Conservation (phyloP, 306 rosid species). For the Acacia acuminata region DNA sequence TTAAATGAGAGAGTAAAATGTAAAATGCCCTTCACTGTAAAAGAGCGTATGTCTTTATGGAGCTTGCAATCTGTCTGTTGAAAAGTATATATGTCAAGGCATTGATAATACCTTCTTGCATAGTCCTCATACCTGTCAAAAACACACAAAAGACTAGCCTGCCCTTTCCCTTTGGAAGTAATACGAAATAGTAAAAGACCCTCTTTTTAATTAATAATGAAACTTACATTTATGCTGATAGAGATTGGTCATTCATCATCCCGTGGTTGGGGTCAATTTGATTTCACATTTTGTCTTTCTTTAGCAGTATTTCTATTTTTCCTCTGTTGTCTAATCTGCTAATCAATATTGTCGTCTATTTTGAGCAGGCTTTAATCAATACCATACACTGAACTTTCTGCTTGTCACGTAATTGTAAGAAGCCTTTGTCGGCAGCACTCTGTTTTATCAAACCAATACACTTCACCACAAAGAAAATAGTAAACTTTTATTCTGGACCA, state of each 20-base stretch:
- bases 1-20: slow-evolving; percentile 29
- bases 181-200: slow-evolving; percentile 26
- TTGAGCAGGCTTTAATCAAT: slow-evolving; percentile 46
- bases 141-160: slow-evolving; percentile 23
- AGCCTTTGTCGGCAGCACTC: slow-evolving; percentile 10
- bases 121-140: slow-evolving; percentile 40
- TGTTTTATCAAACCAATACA: background rate
- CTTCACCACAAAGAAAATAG: background rate
- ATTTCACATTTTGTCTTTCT: slow-evolving; percentile 47
- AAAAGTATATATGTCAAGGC: slow-evolving; percentile 25
- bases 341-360: slow-evolving; percentile 42
- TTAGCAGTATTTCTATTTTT: slow-evolving; percentile 5
- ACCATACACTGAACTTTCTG: slow-evolving; percentile 37
- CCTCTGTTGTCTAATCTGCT: slow-evolving; percentile 11
- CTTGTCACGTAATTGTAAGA: slow-evolving; percentile 13
- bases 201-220: slow-evolving; percentile 19
- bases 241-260: slow-evolving; percentile 36
- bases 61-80: slow-evolving; percentile 43
- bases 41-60: slow-evolving; percentile 41
- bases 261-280: slow-evolving; percentile 20
- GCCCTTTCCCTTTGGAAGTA: slow-evolving; percentile 32
- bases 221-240: slow-evolving; percentile 28
- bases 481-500: background rate
- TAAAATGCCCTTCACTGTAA: slow-evolving; percentile 18
- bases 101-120: slow-evolving; percentile 33